These are phyloP conservation scores for Rhizopogon rudus DNA, from an alignment of 768 basidiomycete genomes.

Conservation along the genomic window DNA sequence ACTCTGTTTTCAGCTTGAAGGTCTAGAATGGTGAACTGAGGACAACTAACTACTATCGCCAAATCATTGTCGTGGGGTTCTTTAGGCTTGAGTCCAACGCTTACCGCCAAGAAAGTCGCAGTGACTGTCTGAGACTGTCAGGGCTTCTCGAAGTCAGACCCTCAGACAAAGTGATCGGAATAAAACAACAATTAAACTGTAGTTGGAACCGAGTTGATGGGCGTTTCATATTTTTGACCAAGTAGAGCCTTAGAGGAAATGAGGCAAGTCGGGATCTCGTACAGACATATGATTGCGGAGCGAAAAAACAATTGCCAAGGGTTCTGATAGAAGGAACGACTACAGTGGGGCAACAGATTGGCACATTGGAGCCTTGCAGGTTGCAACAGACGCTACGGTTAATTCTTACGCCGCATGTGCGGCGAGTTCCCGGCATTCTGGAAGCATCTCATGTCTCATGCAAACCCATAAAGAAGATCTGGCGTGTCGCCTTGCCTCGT, in stretches of 20 bases:
- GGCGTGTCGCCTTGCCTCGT: neutral
- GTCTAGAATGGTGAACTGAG: neutral
- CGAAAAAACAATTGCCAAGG: neutral
- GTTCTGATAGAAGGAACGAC: neutral
- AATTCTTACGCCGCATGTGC: neutral
- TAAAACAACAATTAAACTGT: neutral
- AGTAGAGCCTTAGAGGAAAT: neutral
- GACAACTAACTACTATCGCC: neutral
- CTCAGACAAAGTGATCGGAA: neutral
- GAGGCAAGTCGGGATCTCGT: constrained; percentile 1
- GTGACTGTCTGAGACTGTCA: neutral
- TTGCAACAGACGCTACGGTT: neutral
- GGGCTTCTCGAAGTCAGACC: neutral
- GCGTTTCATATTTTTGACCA: neutral
- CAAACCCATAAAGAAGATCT: neutral
- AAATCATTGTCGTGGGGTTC: too few relatives aligned
- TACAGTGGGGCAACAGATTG: too few relatives aligned
- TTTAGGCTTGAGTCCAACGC: too few relatives aligned
- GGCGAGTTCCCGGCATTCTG: neutral
- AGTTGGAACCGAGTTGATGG: neutral
- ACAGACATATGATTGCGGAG: neutral
- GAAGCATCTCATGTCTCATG: neutral
- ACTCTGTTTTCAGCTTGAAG: neutral
- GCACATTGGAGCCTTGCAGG: too few relatives aligned
- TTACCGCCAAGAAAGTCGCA: too few relatives aligned